Base-by-base conservation (phyloP, 2,329 filamentous ascomycete species). In the Graphilbum fragrans region DNA sequence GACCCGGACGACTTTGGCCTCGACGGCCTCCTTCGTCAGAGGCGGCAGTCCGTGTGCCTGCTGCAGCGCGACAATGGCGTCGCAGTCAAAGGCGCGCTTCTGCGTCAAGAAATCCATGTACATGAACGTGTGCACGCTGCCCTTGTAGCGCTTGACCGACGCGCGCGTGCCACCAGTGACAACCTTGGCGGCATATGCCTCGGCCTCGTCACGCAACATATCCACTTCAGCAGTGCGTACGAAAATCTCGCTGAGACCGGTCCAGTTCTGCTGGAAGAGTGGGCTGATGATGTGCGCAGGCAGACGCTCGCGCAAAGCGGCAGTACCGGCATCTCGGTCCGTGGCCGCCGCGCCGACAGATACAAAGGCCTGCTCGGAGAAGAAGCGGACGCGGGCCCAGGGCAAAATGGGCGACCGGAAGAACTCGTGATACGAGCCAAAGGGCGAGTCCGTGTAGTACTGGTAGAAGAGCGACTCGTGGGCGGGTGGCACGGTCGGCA, bases 261-360 rank as follows among this genome's bases (percentile, higher is more conserved):
- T 53, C 62, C 63, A 66, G 49, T 66, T 65, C 10, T 64, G 61
- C 4, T 63, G 62, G 25, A 48, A 53, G 56, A 67, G 62, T 5
- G 62, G 65, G 5, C 54, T 44, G 48, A 59, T 62, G 19, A 32
- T 33, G 35, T 32, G 19, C n/a, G 22, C 36, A 6, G 42, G 42
- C 35, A 29, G 38, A 20, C 29, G 31, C 4, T 20, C 35, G 21
- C 32, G 38, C 31, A 40, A n/a, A 9, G n/a, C 19, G 20, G 20
- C 35, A 8, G 8, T 8, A 18, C 8, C 14, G 12, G 32, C 32
- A 9, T 34, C 25, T 16, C 17, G 18, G 33, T 14, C 25, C n/a
- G 29, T 20, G 16, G 31, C 23, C 27, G 6, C 14, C 27, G 20
- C 12, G 27, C n/a, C 25, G 8, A 29, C 25, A 8, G 25, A 29